These are phyloP conservation scores for Schwanniomyces occidentalis DNA, from an alignment of 805 yeast genomes.

Conservation along the genomic window DNA sequence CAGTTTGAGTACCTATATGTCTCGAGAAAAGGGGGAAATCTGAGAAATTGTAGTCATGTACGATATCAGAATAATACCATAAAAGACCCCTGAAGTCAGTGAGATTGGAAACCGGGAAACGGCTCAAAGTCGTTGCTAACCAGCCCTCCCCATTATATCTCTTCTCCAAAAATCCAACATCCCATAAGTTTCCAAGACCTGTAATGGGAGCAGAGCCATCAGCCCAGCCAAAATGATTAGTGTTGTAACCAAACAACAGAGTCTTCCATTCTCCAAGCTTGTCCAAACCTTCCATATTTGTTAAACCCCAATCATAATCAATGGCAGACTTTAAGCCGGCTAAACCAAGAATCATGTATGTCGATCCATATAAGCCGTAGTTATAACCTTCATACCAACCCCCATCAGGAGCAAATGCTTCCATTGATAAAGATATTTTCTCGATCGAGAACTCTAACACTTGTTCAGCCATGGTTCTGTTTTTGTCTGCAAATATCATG, in stretches of 20 bases:
- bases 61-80: background rate
- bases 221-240: background rate
- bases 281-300: background rate
- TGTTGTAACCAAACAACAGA: background rate
- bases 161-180: background rate
- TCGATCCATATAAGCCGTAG: background rate
- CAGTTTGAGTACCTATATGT: background rate
- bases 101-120: background rate
- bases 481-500: background rate
- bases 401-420: conserved; percentile 2
- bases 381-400: background rate
- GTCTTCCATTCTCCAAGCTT: background rate
- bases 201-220: background rate
- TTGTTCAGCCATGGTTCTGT: background rate
- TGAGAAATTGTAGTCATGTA: background rate
- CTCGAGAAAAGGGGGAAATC: too few species aligned
- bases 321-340: background rate
- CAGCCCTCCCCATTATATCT: too few species aligned
- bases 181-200: background rate
- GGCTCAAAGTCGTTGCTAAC: background rate
- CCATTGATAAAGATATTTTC: background rate
- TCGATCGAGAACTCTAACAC: background rate
- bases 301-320: background rate
- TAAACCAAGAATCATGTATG: background rate
- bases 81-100: background rate